These are phyloP conservation scores for Debaryomycetaceae sp. DNA, from an alignment of 1,139 yeast species.

Conservation along the genomic window DNA sequence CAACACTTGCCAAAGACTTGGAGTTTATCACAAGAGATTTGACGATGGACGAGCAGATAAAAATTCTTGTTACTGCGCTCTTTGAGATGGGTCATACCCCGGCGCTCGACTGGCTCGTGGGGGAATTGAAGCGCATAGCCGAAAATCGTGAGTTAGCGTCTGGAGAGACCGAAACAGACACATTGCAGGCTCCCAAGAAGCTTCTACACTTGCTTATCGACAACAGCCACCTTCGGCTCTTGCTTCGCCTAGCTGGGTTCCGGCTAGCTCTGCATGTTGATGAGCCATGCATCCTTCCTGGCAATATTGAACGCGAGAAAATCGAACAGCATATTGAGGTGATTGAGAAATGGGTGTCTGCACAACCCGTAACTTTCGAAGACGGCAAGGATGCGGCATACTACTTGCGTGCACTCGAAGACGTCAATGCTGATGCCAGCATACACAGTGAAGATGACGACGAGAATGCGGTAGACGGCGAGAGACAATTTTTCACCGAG, in stretches of 20 bases:
- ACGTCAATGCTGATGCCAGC: conserved; percentile 9
- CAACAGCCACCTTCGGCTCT: conserved; percentile 24
- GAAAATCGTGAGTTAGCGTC: conserved; percentile 12
- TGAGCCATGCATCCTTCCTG: conserved; percentile 21
- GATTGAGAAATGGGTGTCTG: conserved; percentile 20
- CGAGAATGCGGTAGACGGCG: conserved; percentile 8
- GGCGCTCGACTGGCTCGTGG: conserved; percentile 32
- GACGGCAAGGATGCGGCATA: conserved; percentile 31
- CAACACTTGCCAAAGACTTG: conserved; percentile 22
- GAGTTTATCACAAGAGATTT: conserved; percentile 26
- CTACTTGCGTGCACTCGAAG: conserved; percentile 13
- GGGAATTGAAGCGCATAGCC: conserved; percentile 23
- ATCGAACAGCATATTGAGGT: conserved; percentile 14
- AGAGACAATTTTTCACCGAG: conserved; percentile 12
- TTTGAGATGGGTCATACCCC: conserved; percentile 32
- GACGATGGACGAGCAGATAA: conserved; percentile 24
- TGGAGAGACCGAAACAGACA: conserved; percentile 4
- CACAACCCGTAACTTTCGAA: conserved; percentile 28
- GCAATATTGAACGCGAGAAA: conserved; percentile 9
- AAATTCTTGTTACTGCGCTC: conserved; percentile 40
- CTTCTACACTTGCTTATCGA: conserved; percentile 20
- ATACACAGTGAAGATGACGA: conserved; percentile 9
- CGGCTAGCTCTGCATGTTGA: conserved; percentile 26
- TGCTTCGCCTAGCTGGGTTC: conserved; percentile 23
- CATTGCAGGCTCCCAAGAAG: conserved; percentile 9